Evolutionary conservation across 129 eudicot species (phyloP).

Genomic region (Centella asiatica): DNA sequence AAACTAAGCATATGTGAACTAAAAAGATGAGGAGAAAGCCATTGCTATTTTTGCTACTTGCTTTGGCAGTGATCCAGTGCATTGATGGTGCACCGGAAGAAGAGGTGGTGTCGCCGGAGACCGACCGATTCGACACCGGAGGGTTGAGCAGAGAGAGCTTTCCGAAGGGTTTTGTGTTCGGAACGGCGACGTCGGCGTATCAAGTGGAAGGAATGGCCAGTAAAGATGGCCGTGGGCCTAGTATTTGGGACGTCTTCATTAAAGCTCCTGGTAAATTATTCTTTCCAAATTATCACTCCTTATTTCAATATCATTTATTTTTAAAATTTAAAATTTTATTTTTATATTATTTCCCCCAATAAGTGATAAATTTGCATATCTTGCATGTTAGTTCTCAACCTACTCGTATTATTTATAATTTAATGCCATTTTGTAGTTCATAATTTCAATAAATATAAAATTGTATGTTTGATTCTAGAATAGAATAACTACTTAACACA

Average conservation of each 20-base stretch:
- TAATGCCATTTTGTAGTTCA: too few species aligned
- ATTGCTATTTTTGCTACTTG: background rate
- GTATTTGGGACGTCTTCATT: slow-evolving; percentile 84
- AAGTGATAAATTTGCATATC: too few species aligned
- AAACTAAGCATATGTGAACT: background rate
- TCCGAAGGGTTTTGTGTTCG: slow-evolving; percentile 68
- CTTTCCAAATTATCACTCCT: background rate
- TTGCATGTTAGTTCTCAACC: too few species aligned
- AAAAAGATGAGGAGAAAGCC: background rate
- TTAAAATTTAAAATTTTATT: background rate
- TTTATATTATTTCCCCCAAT: background rate
- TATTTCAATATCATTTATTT: background rate
- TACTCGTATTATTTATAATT: too few species aligned
- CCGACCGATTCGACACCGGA: background rate
- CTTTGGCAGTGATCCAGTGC: slow-evolving; percentile 2
- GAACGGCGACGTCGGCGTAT: slow-evolving; percentile 90
- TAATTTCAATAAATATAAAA: too few species aligned
- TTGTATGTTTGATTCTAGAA: too few species aligned
- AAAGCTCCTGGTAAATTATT: slow-evolving; percentile 50
- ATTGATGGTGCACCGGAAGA: slow-evolving; percentile 1
- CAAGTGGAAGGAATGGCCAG: slow-evolving; percentile 87
- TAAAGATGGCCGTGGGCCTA: slow-evolving; percentile 80
- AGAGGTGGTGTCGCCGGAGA: slow-evolving; percentile 4
- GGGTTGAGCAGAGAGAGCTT: slow-evolving; percentile 45
- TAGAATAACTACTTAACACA: too few species aligned